Base-by-base conservation (phyloP, 108 stramenopile species). In the Phaeodactylum tricornutum region DNA sequence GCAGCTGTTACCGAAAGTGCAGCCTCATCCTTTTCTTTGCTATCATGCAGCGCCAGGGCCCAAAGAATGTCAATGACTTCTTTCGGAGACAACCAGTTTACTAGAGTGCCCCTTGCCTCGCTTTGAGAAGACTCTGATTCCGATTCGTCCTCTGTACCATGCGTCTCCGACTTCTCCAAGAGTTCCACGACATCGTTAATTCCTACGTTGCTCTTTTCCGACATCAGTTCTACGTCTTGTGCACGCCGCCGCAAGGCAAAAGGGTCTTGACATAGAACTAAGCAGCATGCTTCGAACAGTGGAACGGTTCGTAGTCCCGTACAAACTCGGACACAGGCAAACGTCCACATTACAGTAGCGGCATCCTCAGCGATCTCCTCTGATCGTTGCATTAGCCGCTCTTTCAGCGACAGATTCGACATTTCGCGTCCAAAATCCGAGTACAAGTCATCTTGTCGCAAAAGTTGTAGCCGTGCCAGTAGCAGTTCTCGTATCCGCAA, bases 301-400 rank as follows among this genome's bases (percentile, higher is more conserved):
- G 57, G 48, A 15, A 25, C 61, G 28, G 59, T 70, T 24, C 36
- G 32, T 23, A 71, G 16, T 16, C 77, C 77, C 1, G 72, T 70
- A 28, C 44, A 55, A 1, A 62, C 71, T 29, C 45, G 50, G 28
- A 78, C 77, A 35, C 62, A 63, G 0, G 64, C 71, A 49, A 78
- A 78, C 0, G 72, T 44, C 72, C 72, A 73, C 49, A 71, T 55
- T 4, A 66, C 69, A 6, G 61, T 45, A 0, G 72, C 77, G 2
- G 68, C 66, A 53, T 78, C 72, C 44, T 73, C 50, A 6, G 69
- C 71, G 24, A 78, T 28, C 33, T 70, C 71, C 41, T 71, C 54
- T 27, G 67, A 52, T 19, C 61, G 16, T 45, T 62, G 40, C 14
- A 53, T 46, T 19, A 75, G 24, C 22, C 62, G 59, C 20, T 69